A percentile compares a stretch with the other conserved stretches of the same genome.
These are phyloP conservation scores for Paraphaeosphaeria sporulosa DNA, from an alignment of 2,329 filamentous ascomycete genomes.

Conservation along the genomic window DNA sequence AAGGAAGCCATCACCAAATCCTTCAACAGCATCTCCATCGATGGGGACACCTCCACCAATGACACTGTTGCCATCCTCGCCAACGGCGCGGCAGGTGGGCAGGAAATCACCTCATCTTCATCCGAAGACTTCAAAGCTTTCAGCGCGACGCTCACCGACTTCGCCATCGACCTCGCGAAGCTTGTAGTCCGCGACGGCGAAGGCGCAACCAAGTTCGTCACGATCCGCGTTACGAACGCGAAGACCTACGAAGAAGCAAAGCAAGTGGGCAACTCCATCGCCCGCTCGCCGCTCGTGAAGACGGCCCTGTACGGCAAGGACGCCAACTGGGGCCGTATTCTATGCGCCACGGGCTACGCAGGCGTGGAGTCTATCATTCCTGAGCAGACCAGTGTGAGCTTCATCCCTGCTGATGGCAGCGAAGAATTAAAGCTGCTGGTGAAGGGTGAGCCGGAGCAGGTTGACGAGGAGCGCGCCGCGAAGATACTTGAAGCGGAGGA, in stretches of 20 bases:
- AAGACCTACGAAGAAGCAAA: slow-evolving; percentile 74
- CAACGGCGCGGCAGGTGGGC: slow-evolving; percentile 87
- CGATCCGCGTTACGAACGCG: slow-evolving; percentile 81
- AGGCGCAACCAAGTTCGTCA: slow-evolving; percentile 97
- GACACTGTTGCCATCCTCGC: slow-evolving; percentile 95
- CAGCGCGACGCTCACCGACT: slow-evolving; percentile 73
- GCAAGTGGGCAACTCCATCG: slow-evolving; percentile 85
- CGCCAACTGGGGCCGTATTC: slow-evolving; percentile 97
- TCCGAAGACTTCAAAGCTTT: slow-evolving; percentile 75
- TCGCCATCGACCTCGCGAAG: slow-evolving; percentile 85
- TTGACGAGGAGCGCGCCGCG: slow-evolving; percentile 78
- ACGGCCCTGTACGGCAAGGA: slow-evolving; percentile 96
- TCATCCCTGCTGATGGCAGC: slow-evolving; percentile 79
- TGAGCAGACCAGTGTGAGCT: slow-evolving; percentile 77
- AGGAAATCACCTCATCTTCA: slow-evolving; percentile 63
- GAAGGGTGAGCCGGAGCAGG: slow-evolving; percentile 78
- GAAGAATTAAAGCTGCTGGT: slow-evolving; percentile 78
- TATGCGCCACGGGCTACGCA: slow-evolving; percentile 90
- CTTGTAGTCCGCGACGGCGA: slow-evolving; percentile 96
- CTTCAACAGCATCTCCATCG: slow-evolving; percentile 97
- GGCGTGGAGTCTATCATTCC: slow-evolving; percentile 72
- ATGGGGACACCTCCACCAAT: slow-evolving; percentile 97
- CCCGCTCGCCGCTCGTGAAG: slow-evolving; percentile 92
- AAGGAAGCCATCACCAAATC: slow-evolving; percentile 78
- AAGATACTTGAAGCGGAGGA: slow-evolving; percentile 80